Base-by-base conservation (phyloP, 225 moss, liverwort and hornwort genomes). In the Marchantia polymorpha region DNA sequence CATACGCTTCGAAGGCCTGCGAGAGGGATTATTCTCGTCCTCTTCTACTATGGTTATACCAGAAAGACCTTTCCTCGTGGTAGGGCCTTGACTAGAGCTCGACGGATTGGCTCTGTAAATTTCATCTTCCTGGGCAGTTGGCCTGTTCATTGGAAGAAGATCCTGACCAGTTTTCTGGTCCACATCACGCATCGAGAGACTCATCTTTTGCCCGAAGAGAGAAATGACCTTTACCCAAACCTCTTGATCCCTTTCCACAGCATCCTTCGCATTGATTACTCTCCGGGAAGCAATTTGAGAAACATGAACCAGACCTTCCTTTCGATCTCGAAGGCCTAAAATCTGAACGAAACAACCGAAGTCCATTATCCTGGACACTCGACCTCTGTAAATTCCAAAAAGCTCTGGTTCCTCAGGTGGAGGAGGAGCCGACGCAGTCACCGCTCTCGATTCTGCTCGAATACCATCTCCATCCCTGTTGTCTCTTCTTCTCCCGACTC, bases 201-300 rank as follows among this genome's bases (percentile, higher is more conserved):
- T 96, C 80, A 96, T 91, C 83, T 96, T 96, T 74, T 92, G 91
- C 8, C 90, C 91, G 66, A 89, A 87, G 6, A 94, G 74, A 51
- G 94, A 92, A 17, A 96, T 76, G n/a, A 96, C 96, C 79, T 96
- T 96, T 80, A 96, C 94, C 92, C 92, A 96, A 7, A 94, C 94
- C 59, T 96, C 96, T 83, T 94, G 96, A 82, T 96, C 96, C 64
- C 96, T 86, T 82, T 94, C 96, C 56, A 96, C 96, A 12, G 96
- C 96, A 48, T 96, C 96, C 78, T 94, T 94, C 10, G 94, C 96
- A 88, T 94, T 94, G 51, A 89, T 85, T 16, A 96, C 91, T 77
- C 96, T 89, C 63, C 96, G 88, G 20, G 94, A 90, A 23, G 94
- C 94, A 67, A 94, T 92, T 77, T 94, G 92, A 12, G 91, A 87